phyloP scores from a whole-genome alignment of 768 basidiomycete species.

The Calocera cornea region DNA sequence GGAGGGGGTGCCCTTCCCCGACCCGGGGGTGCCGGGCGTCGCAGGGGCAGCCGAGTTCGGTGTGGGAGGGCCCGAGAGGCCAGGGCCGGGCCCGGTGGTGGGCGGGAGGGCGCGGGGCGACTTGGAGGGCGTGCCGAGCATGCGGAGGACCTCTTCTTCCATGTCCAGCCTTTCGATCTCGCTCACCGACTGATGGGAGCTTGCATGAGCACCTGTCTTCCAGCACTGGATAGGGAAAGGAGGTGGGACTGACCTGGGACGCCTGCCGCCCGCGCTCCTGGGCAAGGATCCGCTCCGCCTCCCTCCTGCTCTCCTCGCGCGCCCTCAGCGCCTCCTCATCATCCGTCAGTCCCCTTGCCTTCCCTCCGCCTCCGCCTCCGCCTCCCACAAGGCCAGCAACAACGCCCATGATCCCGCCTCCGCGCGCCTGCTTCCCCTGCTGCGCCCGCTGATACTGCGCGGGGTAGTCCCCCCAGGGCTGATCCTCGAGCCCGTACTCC shows the following conservation, averaged over 20 bases:
- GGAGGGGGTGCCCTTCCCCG: slow-evolving; percentile 15
- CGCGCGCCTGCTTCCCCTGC: not conserved
- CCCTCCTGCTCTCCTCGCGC: slow-evolving; percentile 57
- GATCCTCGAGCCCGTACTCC: not conserved
- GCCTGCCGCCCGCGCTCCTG: slow-evolving; percentile 50
- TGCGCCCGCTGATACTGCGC: not conserved
- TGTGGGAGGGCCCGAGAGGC: not conserved
- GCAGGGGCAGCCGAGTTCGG: not conserved
- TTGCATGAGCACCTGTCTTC: slow-evolving; percentile 40
- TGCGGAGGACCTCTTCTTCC: not conserved
- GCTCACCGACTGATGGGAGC: slow-evolving; percentile 26
- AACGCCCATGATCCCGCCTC: slow-evolving; percentile 3
- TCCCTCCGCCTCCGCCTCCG: no score
- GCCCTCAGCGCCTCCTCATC: slow-evolving; percentile 69
- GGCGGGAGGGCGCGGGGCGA: slow-evolving; percentile 22
- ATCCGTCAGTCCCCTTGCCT: slow-evolving; percentile 36
- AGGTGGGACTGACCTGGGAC: slow-evolving; percentile 62
- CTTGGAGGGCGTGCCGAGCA: slow-evolving; percentile 47
- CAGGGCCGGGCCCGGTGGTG: not conserved
- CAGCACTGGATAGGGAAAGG: slow-evolving; percentile 30
- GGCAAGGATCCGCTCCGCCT: slow-evolving; percentile 64
- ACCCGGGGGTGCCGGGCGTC: slow-evolving; percentile 10
- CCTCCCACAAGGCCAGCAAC: not conserved
- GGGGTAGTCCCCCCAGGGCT: not conserved
- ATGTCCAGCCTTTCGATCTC: not conserved